phyloP scores from a whole-genome alignment of 495 filamentous ascomycete genomes.

The Cairneyella variabilis region DNA sequence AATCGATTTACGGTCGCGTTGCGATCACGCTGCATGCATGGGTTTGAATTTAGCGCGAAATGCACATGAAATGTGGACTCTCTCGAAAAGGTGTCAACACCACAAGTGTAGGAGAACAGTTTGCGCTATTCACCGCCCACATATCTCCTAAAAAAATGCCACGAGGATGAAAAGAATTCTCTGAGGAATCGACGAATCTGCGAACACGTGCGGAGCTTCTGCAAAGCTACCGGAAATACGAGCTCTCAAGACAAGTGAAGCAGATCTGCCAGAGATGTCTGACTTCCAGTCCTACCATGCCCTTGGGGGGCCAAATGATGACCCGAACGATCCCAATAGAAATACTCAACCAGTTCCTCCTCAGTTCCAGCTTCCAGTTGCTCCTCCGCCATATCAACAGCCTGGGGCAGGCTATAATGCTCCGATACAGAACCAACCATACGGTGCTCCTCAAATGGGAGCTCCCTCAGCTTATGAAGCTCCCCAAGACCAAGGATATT shows the following conservation, averaged over 20 bases:
- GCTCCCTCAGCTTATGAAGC: constrained; percentile 31
- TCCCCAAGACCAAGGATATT: constrained; percentile 26
- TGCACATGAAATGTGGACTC: background rate
- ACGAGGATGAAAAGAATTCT: constrained; percentile 4
- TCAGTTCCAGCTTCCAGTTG: constrained; percentile 42
- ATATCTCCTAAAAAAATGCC: background rate
- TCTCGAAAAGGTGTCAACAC: constrained; percentile 23
- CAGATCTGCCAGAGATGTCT: constrained; percentile 50
- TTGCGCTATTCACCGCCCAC: background rate
- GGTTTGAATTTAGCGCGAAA: constrained; percentile 7
- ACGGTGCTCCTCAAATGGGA: constrained; percentile 14
- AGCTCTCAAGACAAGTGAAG: too few species aligned
- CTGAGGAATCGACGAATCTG: constrained; percentile 1
- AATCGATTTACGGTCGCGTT: too few species aligned
- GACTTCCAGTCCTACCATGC: constrained; percentile 76
- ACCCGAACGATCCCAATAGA: constrained; percentile 59
- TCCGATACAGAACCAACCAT: constrained; percentile 35
- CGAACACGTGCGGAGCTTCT: background rate
- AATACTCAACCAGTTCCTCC: constrained; percentile 49
- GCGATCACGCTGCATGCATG: too few species aligned
- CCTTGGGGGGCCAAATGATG: constrained; percentile 56
- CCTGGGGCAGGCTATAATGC: constrained; percentile 40
- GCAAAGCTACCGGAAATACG: background rate
- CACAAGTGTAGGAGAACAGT: background rate
- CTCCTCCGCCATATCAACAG: constrained; percentile 60